These are phyloP conservation scores for Xylaria sp. DNA, from an alignment of 2,329 filamentous ascomycete genomes.

Conservation along the genomic window DNA sequence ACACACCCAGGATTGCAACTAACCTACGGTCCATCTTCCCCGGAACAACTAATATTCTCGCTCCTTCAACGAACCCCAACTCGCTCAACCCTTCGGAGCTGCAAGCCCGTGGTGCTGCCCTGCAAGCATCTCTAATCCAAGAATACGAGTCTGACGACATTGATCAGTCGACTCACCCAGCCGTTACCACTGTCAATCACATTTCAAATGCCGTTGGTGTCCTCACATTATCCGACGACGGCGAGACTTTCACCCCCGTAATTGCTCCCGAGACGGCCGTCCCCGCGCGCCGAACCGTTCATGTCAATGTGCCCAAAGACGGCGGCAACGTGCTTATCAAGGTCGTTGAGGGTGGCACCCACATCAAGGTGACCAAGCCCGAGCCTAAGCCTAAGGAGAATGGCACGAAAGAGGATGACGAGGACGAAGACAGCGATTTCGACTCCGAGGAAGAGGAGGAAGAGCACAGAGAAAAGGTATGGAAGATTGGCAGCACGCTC, in stretches of 20 bases:
- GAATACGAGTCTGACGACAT: slow-evolving; percentile 96
- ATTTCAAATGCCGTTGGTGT: slow-evolving; percentile 89
- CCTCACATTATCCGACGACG: slow-evolving; percentile 66
- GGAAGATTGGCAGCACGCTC: slow-evolving; percentile 85
- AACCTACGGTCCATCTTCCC: slow-evolving; percentile 85
- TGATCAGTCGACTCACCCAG: slow-evolving; percentile 93
- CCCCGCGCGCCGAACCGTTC: slow-evolving; percentile 84
- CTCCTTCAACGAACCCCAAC: slow-evolving; percentile 79
- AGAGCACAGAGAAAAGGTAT: slow-evolving; percentile 88
- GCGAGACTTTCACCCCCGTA: slow-evolving; percentile 79
- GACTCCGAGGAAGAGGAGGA: slow-evolving; percentile 80
- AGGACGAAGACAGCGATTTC: slow-evolving; percentile 67
- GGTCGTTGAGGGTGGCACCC: slow-evolving; percentile 85
- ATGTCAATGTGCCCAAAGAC: slow-evolving; percentile 78
- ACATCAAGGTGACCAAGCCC: slow-evolving; percentile 93
- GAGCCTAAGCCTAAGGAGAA: slow-evolving; percentile 79
- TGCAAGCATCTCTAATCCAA: slow-evolving; percentile 93
- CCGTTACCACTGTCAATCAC: slow-evolving; percentile 93
- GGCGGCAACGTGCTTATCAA: slow-evolving; percentile 90
- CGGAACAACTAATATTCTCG: slow-evolving; percentile 78
- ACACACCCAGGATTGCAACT: slow-evolving; percentile 91
- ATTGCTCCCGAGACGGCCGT: slow-evolving; percentile 88
- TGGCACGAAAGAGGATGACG: slow-evolving; percentile 62
- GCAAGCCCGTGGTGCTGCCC: slow-evolving; percentile 86
- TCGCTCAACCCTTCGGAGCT: slow-evolving; percentile 96